phyloP scores from a whole-genome alignment of 768 basidiomycete species.

The Termitomyces sp. region DNA sequence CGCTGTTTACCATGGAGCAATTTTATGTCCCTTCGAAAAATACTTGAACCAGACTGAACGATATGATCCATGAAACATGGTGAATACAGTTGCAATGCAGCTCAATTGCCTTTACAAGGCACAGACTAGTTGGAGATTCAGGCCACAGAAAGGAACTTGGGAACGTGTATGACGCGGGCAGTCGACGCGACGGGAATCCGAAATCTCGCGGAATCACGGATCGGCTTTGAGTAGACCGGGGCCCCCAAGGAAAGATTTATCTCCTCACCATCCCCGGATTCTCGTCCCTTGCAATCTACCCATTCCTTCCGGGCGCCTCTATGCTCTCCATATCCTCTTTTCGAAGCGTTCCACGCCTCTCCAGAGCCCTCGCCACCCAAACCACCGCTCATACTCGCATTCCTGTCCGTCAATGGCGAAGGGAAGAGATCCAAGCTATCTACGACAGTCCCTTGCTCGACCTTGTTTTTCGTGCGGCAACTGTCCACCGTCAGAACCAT shows the following conservation, averaged over 20 bases:
- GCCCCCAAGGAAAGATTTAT: slow-evolving; percentile 1
- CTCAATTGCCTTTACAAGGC: too few relatives aligned
- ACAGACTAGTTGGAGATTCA: neutral
- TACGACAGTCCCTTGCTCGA: slow-evolving; percentile 87
- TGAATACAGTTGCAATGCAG: too few relatives aligned
- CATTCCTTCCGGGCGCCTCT: neutral
- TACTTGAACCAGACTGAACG: neutral
- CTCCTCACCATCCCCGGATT: neutral
- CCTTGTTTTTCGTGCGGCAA: slow-evolving; percentile 82
- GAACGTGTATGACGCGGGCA: neutral
- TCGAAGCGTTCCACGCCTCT: slow-evolving; percentile 25
- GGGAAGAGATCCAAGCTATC: slow-evolving; percentile 77
- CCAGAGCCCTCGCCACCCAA: slow-evolving; percentile 62
- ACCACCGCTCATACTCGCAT: slow-evolving; percentile 29
- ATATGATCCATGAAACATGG: too few relatives aligned
- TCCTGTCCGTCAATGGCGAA: slow-evolving; percentile 64
- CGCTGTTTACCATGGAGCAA: neutral
- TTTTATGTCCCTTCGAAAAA: neutral
- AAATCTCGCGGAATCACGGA: slow-evolving; percentile 1
- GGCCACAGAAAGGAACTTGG: neutral
- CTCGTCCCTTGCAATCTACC: neutral
- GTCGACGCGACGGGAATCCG: neutral
- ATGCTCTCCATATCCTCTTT: slow-evolving; percentile 37
- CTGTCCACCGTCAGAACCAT: slow-evolving; percentile 81
- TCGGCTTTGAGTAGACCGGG: neutral